Evolutionary conservation across 2,329 filamentous ascomycete species (phyloP).

Genomic region (Sporothrix humicola): DNA sequence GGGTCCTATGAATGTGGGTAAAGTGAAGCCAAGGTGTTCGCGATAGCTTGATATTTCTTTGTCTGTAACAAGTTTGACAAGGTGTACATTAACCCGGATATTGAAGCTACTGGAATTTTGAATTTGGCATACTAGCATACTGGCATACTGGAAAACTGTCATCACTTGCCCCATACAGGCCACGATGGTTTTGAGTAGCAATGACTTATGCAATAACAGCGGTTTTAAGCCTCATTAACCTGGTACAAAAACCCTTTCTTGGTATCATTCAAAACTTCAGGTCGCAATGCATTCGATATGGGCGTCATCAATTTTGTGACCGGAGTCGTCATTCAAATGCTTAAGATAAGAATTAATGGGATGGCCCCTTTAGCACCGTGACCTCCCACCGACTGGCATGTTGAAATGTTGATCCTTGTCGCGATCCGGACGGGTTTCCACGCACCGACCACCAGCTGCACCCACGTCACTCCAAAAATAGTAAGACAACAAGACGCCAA

Average conservation of each 20-base stretch:
- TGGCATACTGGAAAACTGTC: no score
- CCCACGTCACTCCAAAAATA: conserved; percentile 20
- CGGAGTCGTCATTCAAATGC: not conserved
- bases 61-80: not conserved
- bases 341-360: not conserved
- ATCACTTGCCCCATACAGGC: no score
- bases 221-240: conserved; percentile 7
- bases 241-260: not conserved
- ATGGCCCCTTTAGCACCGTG: no score
- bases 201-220: conserved; percentile 10
- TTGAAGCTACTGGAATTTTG: not conserved
- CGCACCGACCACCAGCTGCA: not conserved
- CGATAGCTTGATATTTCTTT: not conserved
- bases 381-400: conserved; percentile 11
- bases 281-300: conserved; percentile 3
- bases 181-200: not conserved
- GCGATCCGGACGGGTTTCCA: not conserved
- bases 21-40: not conserved
- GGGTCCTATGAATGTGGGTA: not conserved
- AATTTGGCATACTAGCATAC: no score
- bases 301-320: conserved; percentile 13
- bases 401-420: not conserved
- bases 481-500: not conserved
- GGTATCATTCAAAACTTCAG: not conserved
- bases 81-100: not conserved